A percentile compares a stretch with the other conserved stretches of the same genome.
These are phyloP conservation scores for Venturia nashicola DNA, from an alignment of 2,329 filamentous ascomycete species.

Conservation along the genomic window DNA sequence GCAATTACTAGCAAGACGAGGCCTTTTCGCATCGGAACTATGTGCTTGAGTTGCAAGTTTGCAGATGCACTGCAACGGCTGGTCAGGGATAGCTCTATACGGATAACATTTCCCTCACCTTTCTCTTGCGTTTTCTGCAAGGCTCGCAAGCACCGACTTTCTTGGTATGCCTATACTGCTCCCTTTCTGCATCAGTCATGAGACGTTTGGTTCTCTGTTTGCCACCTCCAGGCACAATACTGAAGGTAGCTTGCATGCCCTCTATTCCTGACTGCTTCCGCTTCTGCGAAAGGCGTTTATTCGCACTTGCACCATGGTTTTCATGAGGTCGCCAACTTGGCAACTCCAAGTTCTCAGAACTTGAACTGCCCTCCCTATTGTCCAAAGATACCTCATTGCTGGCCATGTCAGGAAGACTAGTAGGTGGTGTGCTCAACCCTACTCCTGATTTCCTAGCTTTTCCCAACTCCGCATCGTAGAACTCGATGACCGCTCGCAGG, in stretches of 20 bases:
- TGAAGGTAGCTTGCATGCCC: neutral
- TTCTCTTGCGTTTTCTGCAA: neutral
- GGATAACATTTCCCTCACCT: neutral
- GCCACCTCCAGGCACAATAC: neutral
- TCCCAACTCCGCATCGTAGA: neutral
- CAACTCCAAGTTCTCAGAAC: neutral
- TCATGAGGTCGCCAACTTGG: neutral
- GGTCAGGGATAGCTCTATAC: neutral
- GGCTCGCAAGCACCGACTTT: neutral
- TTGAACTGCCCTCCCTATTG: neutral
- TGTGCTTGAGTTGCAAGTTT: neutral
- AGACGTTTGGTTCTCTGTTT: neutral
- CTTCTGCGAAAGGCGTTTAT: neutral
- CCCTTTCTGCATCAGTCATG: neutral
- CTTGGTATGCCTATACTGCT: neutral
- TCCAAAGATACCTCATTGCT: neutral
- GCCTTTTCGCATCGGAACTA: neutral
- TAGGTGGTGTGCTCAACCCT: neutral
- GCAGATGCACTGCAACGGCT: neutral
- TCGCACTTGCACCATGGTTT: neutral
- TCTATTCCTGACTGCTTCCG: neutral
- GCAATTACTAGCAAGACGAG: neutral
- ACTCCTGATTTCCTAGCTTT: neutral
- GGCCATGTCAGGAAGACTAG: neutral
- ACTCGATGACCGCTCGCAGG: neutral